Conservation (phyloP, 768 basidiomycete species). For the Russula sp. region DNA sequence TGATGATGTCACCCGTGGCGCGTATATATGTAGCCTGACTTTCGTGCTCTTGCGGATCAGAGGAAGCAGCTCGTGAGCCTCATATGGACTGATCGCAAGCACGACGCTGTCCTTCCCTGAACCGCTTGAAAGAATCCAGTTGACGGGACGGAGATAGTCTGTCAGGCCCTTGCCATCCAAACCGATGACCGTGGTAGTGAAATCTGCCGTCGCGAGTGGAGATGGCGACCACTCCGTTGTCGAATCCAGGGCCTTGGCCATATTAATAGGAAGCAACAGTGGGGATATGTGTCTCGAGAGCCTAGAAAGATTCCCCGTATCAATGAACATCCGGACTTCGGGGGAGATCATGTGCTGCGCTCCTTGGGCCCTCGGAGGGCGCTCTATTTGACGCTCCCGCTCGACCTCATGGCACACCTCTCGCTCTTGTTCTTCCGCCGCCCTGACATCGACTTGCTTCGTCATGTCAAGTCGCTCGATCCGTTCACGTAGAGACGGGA, state of each 20-base stretch:
- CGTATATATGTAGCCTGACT: constrained; percentile 12
- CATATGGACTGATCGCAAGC: constrained; percentile 11
- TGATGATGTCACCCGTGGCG: constrained; percentile 2
- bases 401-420: constrained; percentile 16
- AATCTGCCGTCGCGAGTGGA: constrained; percentile 10
- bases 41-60: constrained; percentile 6
- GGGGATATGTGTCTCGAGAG: background rate
- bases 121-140: constrained; percentile 13
- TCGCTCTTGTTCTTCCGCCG: constrained; percentile 17
- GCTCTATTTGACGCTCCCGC: constrained; percentile 9
- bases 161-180: background rate
- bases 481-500: constrained; percentile 1
- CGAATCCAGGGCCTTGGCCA: background rate
- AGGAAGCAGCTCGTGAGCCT: constrained; percentile 14
- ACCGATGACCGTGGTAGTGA: background rate
- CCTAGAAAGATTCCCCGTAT: constrained; percentile 1
- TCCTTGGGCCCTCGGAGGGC: background rate
- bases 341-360: background rate
- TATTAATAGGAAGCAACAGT: background rate
- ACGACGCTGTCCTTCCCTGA: constrained; percentile 2
- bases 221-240: constrained; percentile 1
- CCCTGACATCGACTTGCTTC: background rate
- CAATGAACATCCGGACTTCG: constrained; percentile 8
- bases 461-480: background rate
- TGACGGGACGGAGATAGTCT: constrained; percentile 16